Evolutionary conservation across 2,329 filamentous ascomycete genomes (phyloP), one percentile per base, ranked within the genome.

Genomic region (Fusarium napiforme): DNA sequence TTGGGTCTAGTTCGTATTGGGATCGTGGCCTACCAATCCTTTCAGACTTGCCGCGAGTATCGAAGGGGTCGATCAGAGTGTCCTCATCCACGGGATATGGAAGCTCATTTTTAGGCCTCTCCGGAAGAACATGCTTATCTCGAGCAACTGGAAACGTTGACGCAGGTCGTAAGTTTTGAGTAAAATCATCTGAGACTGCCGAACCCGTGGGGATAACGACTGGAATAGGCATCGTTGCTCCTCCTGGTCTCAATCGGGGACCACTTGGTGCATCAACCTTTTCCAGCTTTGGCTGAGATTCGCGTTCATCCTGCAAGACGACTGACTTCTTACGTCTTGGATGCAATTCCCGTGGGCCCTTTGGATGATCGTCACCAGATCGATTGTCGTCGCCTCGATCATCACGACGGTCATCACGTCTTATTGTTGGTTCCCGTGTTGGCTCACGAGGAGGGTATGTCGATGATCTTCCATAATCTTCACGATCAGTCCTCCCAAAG

Each of bases 11-110:
- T n/a, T 73, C 75, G 30, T 73, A 75, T 14, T 58, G 72, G 34
- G 76, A 69, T 28, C 50, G 75, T 45, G 76, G 67, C 40, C 64
- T 75, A 18, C 64, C 66, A 14, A 70, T 26, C 52, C 75, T 72
- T 47, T 77, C 72, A 19, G 30, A 30, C 32, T 72, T 75, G 16
- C 62, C 43, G 18, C 76, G 69, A n/a, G 63, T 43, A 47, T 74
- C 75, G 58, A 76, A 75, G 14, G 78, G 77, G 43, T 78, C 75
- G 55, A 66, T 67, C 47, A 61, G 57, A 16, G 73, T 67, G 23
- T 78, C 78, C 26, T 83, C 80, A 47, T 83, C 82, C n/a, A 83
- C 80, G 6, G 82, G 82, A 64, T 84, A 84, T n/a, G 82, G 82
- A 15, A 82, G 75, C 32, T 76, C 73, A 9, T 76, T 53, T 36